Percentiles rank a stretch among this genome's conserved stretches.
phyloP scores from a whole-genome alignment of 2,329 filamentous ascomycete species.

The Neofusicoccum kwambonambiense region DNA sequence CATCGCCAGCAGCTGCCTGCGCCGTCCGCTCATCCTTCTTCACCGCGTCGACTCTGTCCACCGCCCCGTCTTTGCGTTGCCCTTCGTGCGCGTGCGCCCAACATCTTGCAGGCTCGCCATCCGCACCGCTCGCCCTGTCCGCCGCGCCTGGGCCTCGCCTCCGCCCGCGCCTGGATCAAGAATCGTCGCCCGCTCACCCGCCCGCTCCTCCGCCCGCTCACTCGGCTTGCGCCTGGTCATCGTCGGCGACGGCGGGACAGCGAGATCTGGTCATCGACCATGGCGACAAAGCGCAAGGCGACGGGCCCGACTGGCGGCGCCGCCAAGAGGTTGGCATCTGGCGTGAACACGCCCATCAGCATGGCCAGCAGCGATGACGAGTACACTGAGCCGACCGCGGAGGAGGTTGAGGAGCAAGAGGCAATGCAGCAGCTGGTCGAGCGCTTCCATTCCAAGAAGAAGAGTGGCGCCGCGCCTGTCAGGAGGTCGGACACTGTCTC shows the following conservation, averaged over 20 bases:
- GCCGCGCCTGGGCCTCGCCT: no score
- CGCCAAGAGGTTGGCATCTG: conserved; percentile 40
- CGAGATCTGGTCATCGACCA: conserved; percentile 29
- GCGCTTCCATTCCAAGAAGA: conserved; percentile 45
- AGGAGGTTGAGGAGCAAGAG: conserved; percentile 47
- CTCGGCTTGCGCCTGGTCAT: conserved; percentile 24
- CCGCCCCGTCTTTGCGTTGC: neutral
- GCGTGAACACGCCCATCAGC: conserved; percentile 42
- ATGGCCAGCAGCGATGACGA: conserved; percentile 56
- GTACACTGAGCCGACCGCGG: conserved; percentile 54
- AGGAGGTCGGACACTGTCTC: conserved; percentile 52
- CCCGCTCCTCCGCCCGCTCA: neutral
- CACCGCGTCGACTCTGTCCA: neutral
- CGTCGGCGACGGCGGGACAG: conserved; percentile 49
- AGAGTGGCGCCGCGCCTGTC: neutral
- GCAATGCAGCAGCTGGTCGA: conserved; percentile 44
- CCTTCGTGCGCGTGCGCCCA: neutral
- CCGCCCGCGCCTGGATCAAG: neutral
- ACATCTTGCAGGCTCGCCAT: neutral
- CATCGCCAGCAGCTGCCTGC: neutral
- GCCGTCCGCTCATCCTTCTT: neutral
- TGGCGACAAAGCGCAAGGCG: conserved; percentile 50
- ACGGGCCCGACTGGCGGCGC: conserved; percentile 28
- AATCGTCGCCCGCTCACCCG: neutral
- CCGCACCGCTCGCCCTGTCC: neutral